Evolutionary conservation across 2,329 filamentous ascomycete species (phyloP).

Genomic region (Cladosporium sp.): DNA sequence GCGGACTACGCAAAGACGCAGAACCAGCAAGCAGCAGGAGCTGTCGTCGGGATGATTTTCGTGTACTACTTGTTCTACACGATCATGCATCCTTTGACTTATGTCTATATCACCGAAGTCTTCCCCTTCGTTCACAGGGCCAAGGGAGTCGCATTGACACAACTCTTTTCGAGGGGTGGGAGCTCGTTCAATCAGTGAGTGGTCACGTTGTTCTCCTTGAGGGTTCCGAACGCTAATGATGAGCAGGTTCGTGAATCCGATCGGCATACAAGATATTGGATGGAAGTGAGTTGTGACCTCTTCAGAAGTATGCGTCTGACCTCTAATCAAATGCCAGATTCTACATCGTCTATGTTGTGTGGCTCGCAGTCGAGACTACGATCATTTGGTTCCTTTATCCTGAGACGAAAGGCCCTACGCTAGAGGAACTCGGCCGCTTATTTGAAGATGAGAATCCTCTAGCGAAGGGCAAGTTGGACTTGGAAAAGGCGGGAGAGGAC

Average conservation of each 20-base stretch:
- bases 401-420: conserved; percentile 66
- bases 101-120: conserved; percentile 13
- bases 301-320: background rate
- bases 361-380: conserved; percentile 16
- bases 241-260: conserved; percentile 18
- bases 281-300: conserved; percentile 12
- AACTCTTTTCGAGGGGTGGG: conserved; percentile 5
- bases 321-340: background rate
- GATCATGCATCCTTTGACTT: conserved; percentile 13
- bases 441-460: conserved; percentile 41
- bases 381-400: conserved; percentile 57
- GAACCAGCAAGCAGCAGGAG: conserved; percentile 6
- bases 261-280: conserved; percentile 16
- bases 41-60: conserved; percentile 13
- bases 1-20: conserved; percentile 6
- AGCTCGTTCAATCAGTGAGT: conserved; percentile 10
- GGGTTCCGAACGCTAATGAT: background rate
- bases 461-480: conserved; percentile 1
- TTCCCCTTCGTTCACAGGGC: conserved; percentile 11
- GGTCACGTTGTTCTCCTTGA: background rate
- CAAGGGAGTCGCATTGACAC: conserved; percentile 10
- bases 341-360: conserved; percentile 17
- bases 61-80: conserved; percentile 13
- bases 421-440: conserved; percentile 71
- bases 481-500: background rate